phyloP scores from a whole-genome alignment of 768 basidiomycete species.

The Tulasnella sp. region DNA sequence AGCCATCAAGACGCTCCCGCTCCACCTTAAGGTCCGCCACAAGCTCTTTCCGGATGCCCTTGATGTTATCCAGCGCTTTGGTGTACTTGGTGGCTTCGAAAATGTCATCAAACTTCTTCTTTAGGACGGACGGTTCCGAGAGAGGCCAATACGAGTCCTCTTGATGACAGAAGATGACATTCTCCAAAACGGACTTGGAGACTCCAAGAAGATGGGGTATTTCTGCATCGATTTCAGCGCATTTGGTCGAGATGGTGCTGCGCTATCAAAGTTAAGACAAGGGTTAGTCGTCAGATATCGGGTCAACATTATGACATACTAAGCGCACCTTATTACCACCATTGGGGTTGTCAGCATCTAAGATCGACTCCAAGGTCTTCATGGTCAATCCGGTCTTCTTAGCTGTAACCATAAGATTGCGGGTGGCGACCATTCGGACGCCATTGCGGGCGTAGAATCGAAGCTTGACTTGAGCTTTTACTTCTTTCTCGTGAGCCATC shows the following conservation, averaged over 20 bases:
- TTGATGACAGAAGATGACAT: slow-evolving; percentile 99
- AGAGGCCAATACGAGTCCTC: slow-evolving; percentile 99
- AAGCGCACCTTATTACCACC: slow-evolving; percentile 61
- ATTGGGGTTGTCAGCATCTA: slow-evolving; percentile 59
- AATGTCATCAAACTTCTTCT: slow-evolving; percentile 99
- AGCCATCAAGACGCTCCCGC: slow-evolving; percentile 67
- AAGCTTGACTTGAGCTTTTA: slow-evolving; percentile 95
- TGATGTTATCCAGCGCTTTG: slow-evolving; percentile 91
- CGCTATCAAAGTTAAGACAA: slow-evolving; percentile 37
- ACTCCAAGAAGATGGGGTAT: slow-evolving; percentile 90
- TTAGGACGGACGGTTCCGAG: slow-evolving; percentile 76
- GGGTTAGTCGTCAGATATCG: too few species aligned
- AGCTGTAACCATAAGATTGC: slow-evolving; percentile 83
- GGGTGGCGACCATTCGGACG: slow-evolving; percentile 78
- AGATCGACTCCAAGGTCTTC: slow-evolving; percentile 93
- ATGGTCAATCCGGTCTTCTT: slow-evolving; percentile 92
- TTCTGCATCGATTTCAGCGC: slow-evolving; percentile 91
- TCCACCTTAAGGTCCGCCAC: slow-evolving; percentile 86
- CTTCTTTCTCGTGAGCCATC: slow-evolving; percentile 98
- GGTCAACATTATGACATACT: too few species aligned
- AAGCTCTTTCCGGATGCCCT: slow-evolving; percentile 79
- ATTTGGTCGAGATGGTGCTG: slow-evolving; percentile 88
- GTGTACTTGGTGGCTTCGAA: slow-evolving; percentile 97
- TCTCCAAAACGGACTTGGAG: slow-evolving; percentile 95
- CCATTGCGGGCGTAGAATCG: slow-evolving; percentile 85